These are phyloP conservation scores for Linum lewisii DNA, from an alignment of 345 rosid species.

Conservation along the genomic window DNA sequence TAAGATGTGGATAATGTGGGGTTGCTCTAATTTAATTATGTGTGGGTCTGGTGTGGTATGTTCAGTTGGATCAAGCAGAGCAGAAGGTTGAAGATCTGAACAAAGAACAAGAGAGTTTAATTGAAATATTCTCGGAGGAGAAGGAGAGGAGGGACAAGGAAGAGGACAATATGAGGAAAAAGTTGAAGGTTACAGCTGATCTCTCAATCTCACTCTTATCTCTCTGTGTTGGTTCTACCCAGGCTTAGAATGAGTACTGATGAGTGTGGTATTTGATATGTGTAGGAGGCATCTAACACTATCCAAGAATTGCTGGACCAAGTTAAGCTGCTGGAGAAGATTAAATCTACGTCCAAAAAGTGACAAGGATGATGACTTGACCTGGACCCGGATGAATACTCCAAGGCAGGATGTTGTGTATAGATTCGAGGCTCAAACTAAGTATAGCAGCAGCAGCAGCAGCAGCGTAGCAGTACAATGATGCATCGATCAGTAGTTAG, in stretches of 20 bases:
- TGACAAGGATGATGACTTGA: too few relatives aligned
- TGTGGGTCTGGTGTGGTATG: not conserved
- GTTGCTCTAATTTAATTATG: not conserved
- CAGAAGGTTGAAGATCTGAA: conserved; percentile 45
- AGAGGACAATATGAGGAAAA: conserved; percentile 59
- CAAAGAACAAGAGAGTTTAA: conserved; percentile 61
- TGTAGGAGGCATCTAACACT: conserved; percentile 64
- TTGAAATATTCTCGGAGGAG: conserved; percentile 66
- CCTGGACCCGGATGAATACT: too few relatives aligned
- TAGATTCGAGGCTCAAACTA: too few relatives aligned
- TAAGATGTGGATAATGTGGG: too few relatives aligned
- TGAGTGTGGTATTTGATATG: not conserved
- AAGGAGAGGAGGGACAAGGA: conserved; percentile 57
- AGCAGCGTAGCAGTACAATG: too few relatives aligned
- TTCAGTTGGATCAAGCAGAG: conserved; percentile 43
- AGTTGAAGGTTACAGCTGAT: conserved; percentile 43
- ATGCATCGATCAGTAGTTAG: too few relatives aligned
- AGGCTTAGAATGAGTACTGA: not conserved
- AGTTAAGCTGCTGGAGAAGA: conserved; percentile 48
- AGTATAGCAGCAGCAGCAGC: too few relatives aligned
- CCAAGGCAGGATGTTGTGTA: too few relatives aligned
- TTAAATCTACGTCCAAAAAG: conserved; percentile 17
- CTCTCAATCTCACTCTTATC: not conserved
- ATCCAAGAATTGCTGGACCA: conserved; percentile 55
- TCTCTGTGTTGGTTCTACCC: too few relatives aligned